Percentiles rank a stretch among this genome's conserved stretches.
Evolutionary conservation across 2,329 filamentous ascomycete species (phyloP).

Genomic region (Aspergillus japonicus): DNA sequence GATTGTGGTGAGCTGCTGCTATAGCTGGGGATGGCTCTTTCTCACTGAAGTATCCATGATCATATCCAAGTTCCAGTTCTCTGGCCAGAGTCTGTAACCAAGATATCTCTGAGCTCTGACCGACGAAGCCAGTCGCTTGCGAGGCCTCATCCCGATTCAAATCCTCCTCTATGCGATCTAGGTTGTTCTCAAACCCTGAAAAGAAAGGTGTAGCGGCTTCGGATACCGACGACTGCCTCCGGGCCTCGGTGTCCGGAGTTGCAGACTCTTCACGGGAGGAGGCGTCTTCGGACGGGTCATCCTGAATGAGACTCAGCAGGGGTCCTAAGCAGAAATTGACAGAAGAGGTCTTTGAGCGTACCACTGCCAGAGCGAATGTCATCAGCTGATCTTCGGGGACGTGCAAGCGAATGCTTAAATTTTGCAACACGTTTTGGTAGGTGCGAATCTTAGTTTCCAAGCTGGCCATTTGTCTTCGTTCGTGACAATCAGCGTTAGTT

Average conservation of each 20-base stretch:
- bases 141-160: constrained; percentile 41
- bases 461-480: constrained; percentile 40
- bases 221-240: background rate
- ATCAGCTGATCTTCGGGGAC: constrained; percentile 39
- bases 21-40: constrained; percentile 24
- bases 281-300: constrained; percentile 23
- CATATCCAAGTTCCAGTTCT: constrained; percentile 31
- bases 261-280: constrained; percentile 18
- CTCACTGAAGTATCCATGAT: constrained; percentile 17
- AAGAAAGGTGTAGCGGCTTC: background rate
- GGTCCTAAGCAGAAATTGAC: background rate
- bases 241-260: background rate
- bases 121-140: constrained; percentile 45
- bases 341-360: constrained; percentile 19
- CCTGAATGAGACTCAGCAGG: constrained; percentile 25
- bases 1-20: constrained; percentile 27
- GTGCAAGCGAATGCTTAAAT: constrained; percentile 36
- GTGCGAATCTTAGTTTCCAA: constrained; percentile 43
- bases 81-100: constrained; percentile 44
- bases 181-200: constrained; percentile 20
- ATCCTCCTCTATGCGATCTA: constrained; percentile 46
- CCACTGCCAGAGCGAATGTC: constrained; percentile 33
- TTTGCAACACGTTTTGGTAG: constrained; percentile 41
- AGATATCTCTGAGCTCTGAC: constrained; percentile 46
- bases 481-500: background rate